Evolutionary conservation across 352 stramenopile species (phyloP).

Genomic region (Pythium vanterpoolii): DNA sequence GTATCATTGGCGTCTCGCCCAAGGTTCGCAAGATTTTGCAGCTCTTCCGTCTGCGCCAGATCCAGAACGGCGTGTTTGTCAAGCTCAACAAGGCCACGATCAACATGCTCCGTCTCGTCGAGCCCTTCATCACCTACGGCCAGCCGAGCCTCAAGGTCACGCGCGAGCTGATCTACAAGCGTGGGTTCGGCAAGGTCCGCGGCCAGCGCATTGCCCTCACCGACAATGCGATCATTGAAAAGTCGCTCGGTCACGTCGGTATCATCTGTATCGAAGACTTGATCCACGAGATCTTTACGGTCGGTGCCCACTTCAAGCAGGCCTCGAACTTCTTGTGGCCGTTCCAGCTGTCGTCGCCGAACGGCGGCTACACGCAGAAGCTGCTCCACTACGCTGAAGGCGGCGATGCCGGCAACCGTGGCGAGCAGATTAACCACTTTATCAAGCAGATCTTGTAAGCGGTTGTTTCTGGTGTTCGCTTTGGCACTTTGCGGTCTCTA

Average conservation of each 20-base stretch:
- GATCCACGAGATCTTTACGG: constrained; percentile 99
- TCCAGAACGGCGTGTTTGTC: constrained; percentile 99
- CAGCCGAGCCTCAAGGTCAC: constrained; percentile 98
- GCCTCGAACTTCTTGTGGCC: constrained; percentile 99
- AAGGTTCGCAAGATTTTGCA: constrained; percentile 98
- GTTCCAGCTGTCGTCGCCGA: constrained; percentile 98
- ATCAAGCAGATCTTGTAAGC: constrained; percentile 93
- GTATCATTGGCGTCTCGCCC: constrained; percentile 95
- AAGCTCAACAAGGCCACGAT: constrained; percentile 99
- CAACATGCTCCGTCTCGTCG: constrained; percentile 98
- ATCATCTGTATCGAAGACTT: constrained; percentile 99
- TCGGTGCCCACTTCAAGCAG: constrained; percentile 99
- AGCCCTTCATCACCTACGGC: constrained; percentile 98
- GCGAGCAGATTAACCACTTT: constrained; percentile 93
- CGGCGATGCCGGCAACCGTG: constrained; percentile 91
- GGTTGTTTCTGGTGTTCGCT: background rate
- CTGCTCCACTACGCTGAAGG: constrained; percentile 93
- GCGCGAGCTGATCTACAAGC: constrained; percentile 99
- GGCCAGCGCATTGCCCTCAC: constrained; percentile 97
- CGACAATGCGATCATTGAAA: constrained; percentile 97
- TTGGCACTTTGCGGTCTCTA: background rate
- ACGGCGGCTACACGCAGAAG: constrained; percentile 94
- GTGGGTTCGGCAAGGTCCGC: constrained; percentile 98
- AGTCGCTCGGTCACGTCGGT: constrained; percentile 92
- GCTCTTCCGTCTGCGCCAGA: constrained; percentile 98